Evolutionary conservation across 1,139 yeast species (phyloP), one percentile per base, ranked within the genome.

Genomic region (Nakaseomyces delphensis): DNA sequence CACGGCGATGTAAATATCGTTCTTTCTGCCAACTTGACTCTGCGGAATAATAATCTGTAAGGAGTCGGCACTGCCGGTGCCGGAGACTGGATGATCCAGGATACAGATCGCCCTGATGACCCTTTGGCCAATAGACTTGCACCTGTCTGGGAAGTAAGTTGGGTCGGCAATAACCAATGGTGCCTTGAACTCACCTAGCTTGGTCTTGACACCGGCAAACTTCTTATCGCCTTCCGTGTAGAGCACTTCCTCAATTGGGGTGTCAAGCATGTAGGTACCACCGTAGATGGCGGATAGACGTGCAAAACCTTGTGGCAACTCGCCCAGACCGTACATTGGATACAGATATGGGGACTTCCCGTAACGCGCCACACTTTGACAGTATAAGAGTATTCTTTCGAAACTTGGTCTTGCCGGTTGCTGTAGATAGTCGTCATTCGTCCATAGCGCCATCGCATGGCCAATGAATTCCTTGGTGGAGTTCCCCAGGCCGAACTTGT

Each of bases 101-200:
- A 91, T 74, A 63, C 97, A 87, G 73, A 93, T 89, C 45, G 97
- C 96, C 62, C 99, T 78, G 52, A 91, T 87, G 42, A 93, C 95
- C 59, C 74, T 79, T 53, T 82, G 78, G 28, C 96, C 96, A 3
- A 91, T 80, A 62, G 84, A 77, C 61, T 76, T 73, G 46, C 91
- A 96, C 65, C 78, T 81, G 37, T 82, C 85, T 2, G 97, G 96
- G 78, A 91, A 91, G 63, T 91, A 91, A 13, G 98, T 91, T 46
- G 99, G 99, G 63, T 91, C 99, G 28, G 96, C 96, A 68, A 91
- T 87, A 35, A 91, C 95, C 49, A 87, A 71, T 52, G 95, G 95
- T 1, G 98, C 96, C 57, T 76, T 81, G 25, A 96, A 96, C 35
- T 74, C 74, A 52, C 96, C 97, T 55, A 87, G 94, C 49, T 89